Conservation (phyloP, 208 protist genomes). For the Crithidia sp. region DNA sequence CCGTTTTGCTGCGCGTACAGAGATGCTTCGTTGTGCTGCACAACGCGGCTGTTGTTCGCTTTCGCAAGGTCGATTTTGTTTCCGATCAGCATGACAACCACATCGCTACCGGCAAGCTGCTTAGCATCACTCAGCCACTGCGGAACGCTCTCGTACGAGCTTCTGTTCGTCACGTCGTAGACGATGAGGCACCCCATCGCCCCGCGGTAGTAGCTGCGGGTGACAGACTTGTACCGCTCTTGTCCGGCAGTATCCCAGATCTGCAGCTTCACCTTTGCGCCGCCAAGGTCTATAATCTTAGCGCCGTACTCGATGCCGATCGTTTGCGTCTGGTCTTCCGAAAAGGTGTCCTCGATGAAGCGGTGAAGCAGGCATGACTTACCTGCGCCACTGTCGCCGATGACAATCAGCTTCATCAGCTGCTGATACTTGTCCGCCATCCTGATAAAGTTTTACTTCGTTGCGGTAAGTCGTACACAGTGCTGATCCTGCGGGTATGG, state of each 20-base stretch:
- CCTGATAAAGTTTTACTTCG: conserved; percentile 7
- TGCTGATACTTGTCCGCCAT: conserved; percentile 82
- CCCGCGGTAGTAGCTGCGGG: conserved; percentile 95
- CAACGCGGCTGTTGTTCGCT: conserved; percentile 69
- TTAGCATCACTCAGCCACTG: conserved; percentile 96
- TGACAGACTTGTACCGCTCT: conserved; percentile 99
- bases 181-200: conserved; percentile 98
- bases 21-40: conserved; percentile 94
- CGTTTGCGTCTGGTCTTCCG: conserved; percentile 95
- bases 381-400: conserved; percentile 90
- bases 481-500: too few relatives aligned
- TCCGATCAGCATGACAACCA: conserved; percentile 91
- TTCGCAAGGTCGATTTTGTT: conserved; percentile 93
- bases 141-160: conserved; percentile 95
- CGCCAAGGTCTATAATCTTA: conserved; percentile 92
- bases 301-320: conserved; percentile 99
- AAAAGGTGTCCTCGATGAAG: conserved; percentile 97
- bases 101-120: conserved; percentile 91
- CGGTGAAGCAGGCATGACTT: conserved; percentile 97
- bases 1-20: conserved; percentile 94
- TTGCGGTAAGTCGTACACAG: too few relatives aligned
- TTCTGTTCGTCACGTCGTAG: conserved; percentile 97
- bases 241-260: conserved; percentile 98
- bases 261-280: conserved; percentile 96
- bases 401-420: conserved; percentile 87